These are phyloP conservation scores for Colletotrichum noveboracense DNA, from an alignment of 2,329 filamentous ascomycete genomes.

Conservation along the genomic window DNA sequence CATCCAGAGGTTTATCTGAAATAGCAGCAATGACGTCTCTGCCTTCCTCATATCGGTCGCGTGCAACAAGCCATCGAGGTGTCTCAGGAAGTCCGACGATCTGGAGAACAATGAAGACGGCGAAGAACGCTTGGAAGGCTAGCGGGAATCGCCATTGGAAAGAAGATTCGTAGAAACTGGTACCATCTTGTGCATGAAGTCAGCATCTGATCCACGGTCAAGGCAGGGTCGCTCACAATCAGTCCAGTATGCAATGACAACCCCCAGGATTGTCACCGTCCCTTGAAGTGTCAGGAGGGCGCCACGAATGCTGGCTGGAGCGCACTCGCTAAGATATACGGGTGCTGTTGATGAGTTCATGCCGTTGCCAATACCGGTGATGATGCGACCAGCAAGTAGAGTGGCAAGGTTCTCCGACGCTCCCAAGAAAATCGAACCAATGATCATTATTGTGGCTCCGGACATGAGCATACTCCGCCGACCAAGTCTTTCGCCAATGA, in stretches of 20 bases:
- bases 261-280: slow-evolving; percentile 49
- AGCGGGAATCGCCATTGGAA: slow-evolving; percentile 34
- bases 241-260: slow-evolving; percentile 45
- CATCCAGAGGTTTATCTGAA: neutral
- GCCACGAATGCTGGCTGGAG: slow-evolving; percentile 47
- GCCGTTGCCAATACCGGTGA: neutral
- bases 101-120: slow-evolving; percentile 36
- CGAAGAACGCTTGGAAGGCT: slow-evolving; percentile 43
- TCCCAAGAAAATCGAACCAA: neutral
- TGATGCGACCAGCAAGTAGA: neutral
- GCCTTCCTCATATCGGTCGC: slow-evolving; percentile 37
- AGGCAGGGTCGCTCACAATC: slow-evolving; percentile 30
- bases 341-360: neutral
- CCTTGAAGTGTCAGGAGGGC: slow-evolving; percentile 54
- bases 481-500: neutral
- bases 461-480: neutral
- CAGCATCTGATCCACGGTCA: neutral
- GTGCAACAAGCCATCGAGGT: slow-evolving; percentile 38
- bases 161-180: neutral
- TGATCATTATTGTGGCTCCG: neutral
- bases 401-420: neutral
- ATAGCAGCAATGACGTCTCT: slow-evolving; percentile 22
- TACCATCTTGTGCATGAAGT: neutral
- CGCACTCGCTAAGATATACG: slow-evolving; percentile 20
- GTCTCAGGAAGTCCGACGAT: slow-evolving; percentile 41